Evolutionary conservation across 2,329 filamentous ascomycete genomes (phyloP).

Genomic region (Aspergillus aculeatus): DNA sequence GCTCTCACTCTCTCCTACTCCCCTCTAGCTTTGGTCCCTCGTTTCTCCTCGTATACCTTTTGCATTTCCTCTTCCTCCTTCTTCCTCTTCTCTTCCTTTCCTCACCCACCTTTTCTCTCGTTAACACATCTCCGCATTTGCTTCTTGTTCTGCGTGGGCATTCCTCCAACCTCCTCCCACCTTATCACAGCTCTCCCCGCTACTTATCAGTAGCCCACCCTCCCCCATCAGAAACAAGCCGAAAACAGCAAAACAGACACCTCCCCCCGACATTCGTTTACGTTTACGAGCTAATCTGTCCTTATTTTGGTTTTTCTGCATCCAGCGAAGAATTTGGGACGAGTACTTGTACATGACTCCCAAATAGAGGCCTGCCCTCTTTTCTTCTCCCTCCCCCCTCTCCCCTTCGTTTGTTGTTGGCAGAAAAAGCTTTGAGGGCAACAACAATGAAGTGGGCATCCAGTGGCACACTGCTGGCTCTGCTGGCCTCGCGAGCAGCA

Average conservation of each 20-base stretch:
- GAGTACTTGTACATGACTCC: not conserved
- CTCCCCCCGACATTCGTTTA: not conserved
- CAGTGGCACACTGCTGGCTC: conserved; percentile 22
- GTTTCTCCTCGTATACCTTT: not conserved
- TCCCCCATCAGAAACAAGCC: not conserved
- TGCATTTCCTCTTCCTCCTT: not conserved
- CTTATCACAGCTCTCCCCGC: not conserved
- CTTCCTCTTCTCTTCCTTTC: not conserved
- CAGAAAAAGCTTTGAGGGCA: not conserved
- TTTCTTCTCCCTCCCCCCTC: not conserved
- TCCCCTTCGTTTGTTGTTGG: not conserved
- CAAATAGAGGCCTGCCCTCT: not conserved
- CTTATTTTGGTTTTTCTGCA: no score
- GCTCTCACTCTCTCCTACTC: not conserved
- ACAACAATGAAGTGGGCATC: conserved; percentile 28
- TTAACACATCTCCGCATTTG: not conserved
- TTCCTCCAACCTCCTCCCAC: not conserved
- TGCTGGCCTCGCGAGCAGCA: conserved; percentile 21
- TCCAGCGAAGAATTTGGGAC: not conserved
- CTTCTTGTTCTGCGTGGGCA: not conserved
- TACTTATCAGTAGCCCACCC: not conserved
- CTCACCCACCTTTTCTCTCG: not conserved
- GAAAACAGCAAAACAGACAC: no score
- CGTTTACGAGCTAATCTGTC: not conserved
- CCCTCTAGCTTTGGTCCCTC: not conserved